phyloP scores from a whole-genome alignment of 495 filamentous ascomycete genomes.

The Aspergillus hancockii region DNA sequence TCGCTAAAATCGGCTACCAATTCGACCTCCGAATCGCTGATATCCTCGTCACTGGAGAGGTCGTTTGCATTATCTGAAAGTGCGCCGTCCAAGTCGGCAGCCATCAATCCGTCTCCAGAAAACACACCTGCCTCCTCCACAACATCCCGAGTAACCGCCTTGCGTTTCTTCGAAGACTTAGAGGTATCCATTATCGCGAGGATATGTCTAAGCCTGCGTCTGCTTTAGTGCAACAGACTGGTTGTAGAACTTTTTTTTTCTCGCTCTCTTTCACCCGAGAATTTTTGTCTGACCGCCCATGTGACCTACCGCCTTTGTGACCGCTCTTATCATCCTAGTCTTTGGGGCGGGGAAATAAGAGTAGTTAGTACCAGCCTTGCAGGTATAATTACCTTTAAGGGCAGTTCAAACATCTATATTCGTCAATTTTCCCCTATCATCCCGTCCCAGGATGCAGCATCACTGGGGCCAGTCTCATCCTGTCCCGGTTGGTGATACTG shows the following conservation, averaged over 20 bases:
- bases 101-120: constrained; percentile 67
- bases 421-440: not conserved
- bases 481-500: constrained; percentile 1
- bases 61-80: constrained; percentile 62
- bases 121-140: constrained; percentile 51
- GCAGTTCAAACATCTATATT: not conserved
- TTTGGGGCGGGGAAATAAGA: constrained; percentile 1
- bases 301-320: constrained; percentile 41
- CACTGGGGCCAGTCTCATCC: constrained; percentile 13
- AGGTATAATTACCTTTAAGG: not conserved
- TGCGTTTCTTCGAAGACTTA: constrained; percentile 56
- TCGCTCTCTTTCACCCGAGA: constrained; percentile 29
- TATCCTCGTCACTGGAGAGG: constrained; percentile 43
- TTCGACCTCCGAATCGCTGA: constrained; percentile 47
- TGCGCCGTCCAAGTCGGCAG: constrained; percentile 63
- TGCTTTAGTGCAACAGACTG: constrained; percentile 7
- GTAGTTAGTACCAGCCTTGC: not conserved
- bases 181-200: constrained; percentile 36
- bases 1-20: constrained; percentile 48
- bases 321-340: constrained; percentile 15
- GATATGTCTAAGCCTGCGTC: constrained; percentile 10
- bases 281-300: constrained; percentile 41
- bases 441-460: constrained; percentile 14
- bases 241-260: constrained; percentile 28
- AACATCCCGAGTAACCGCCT: constrained; percentile 57